phyloP scores from a whole-genome alignment of 768 basidiomycete species.

The Lactifluus volemus region DNA sequence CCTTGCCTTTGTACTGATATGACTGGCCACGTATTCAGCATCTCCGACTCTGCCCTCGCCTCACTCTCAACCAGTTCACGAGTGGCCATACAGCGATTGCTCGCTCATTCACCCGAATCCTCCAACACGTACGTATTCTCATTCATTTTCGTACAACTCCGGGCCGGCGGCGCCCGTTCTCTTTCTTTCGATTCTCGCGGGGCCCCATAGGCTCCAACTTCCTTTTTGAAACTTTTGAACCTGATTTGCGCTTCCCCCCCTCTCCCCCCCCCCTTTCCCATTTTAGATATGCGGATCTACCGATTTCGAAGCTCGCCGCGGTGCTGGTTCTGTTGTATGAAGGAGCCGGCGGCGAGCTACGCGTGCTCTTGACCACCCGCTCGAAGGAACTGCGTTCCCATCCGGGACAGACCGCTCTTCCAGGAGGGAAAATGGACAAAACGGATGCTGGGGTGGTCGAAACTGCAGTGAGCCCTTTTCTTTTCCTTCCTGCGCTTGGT shows the following conservation, averaged over 20 bases:
- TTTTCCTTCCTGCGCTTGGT: too few relatives aligned
- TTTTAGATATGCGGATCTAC: conserved; percentile 18
- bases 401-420: conserved; percentile 75
- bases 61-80: too few relatives aligned
- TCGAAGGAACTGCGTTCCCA: conserved; percentile 68
- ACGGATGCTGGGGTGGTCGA: conserved; percentile 50
- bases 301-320: conserved; percentile 48
- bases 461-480: conserved; percentile 57
- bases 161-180: too few relatives aligned
- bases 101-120: too few relatives aligned
- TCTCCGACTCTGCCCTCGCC: too few relatives aligned
- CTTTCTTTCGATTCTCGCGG: too few relatives aligned
- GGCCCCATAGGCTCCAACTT: too few relatives aligned
- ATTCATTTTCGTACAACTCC: too few relatives aligned
- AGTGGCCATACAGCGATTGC: too few relatives aligned
- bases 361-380: conserved; percentile 79
- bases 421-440: conserved; percentile 72
- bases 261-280: background rate
- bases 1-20: too few relatives aligned
- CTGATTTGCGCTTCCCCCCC: background rate
- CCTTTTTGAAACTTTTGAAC: background rate
- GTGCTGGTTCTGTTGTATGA: conserved; percentile 79
- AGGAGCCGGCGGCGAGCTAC: conserved; percentile 40
- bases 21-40: too few relatives aligned
- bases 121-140: too few relatives aligned